These are phyloP conservation scores for Heliocybe sulcata DNA, from an alignment of 1,284 basidiomycete species.

Conservation along the genomic window DNA sequence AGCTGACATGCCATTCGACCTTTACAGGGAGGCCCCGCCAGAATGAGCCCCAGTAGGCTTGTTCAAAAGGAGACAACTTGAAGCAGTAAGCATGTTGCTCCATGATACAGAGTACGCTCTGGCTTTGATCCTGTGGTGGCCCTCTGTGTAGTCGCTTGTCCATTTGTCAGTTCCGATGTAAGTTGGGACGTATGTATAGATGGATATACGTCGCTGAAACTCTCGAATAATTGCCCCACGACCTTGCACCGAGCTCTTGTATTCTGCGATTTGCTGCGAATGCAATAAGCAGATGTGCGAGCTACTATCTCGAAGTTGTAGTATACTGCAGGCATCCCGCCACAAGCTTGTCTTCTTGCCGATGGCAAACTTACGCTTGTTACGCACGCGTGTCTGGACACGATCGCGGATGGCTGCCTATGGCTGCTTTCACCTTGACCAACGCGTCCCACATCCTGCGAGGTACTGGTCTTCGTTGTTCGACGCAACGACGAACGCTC, in stretches of 20 bases:
- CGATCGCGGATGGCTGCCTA: too few species aligned
- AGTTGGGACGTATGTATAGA: neutral
- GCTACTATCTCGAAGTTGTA: too few species aligned
- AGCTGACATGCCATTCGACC: conserved; percentile 23
- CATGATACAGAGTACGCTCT: neutral
- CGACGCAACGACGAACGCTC: neutral
- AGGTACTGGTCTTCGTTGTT: neutral
- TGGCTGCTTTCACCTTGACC: neutral
- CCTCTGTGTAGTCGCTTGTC: neutral
- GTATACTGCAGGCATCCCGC: too few species aligned
- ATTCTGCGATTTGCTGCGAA: too few species aligned
- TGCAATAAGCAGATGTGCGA: too few species aligned
- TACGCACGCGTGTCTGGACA: neutral
- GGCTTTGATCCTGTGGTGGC: neutral
- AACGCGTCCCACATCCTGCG: neutral
- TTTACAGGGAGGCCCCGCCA: conserved; percentile 64
- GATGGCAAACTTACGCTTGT: neutral
- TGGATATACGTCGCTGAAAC: neutral
- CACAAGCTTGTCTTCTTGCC: too few species aligned
- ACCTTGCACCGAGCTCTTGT: neutral
- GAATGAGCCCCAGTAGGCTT: conserved; percentile 18
- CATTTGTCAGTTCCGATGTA: neutral
- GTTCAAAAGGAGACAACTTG: neutral
- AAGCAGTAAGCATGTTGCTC: neutral
- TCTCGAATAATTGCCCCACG: neutral